Evolutionary conservation across 2,329 filamentous ascomycete genomes (phyloP), one percentile per base, ranked within the genome.

Genomic region (Grosmannia clavigera): DNA sequence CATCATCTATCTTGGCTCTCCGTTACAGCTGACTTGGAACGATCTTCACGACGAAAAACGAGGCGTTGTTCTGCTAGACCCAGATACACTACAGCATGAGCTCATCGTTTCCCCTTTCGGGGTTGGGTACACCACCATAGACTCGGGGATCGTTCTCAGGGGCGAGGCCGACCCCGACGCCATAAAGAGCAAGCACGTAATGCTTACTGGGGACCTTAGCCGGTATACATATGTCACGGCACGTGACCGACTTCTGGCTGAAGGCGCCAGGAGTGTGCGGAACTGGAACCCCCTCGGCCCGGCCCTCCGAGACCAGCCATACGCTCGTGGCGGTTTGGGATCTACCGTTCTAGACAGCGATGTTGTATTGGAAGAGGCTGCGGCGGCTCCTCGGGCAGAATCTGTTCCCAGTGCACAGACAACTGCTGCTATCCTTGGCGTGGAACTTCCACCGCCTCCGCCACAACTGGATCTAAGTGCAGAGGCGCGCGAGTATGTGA

Each of bases 21-120:
- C 70, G 16, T 60, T 70, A 54, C 69, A 71, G 62, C 61, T 70
- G 43, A 69, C 64, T n/a, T 71, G 69, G 70, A 65, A 65, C 4
- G 70, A 71, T 55, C 64, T 70, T n/a, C 60, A 62, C 51, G 70
- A 71, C 55, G 63, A 66, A 16, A 57, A 66, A 58, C 65, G 63
- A 12, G 70, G 70, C 10, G 69, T 67, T 25, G 60, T 71, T 19
- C 61, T 71, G 48, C 61, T 71, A 2, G 63, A 71, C 57, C 69
- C 70, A 2, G 62, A 63, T 27, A 71, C 68, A 5, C 65, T 71
- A 11, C 62, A 69, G 35, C 61, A 66, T 50, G 63, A 70, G 55
- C 58, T 69, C 9, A 51, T 71, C 19, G 50, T 65, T 16, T 71
- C 69, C 55, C 70, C 69, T 22, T 58, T 70, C 52, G 68, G 65